Percentiles rank a stretch among this genome's conserved stretches.
These are phyloP conservation scores for Daldinia sp. DNA, from an alignment of 2,329 filamentous ascomycete genomes.

Conservation along the genomic window DNA sequence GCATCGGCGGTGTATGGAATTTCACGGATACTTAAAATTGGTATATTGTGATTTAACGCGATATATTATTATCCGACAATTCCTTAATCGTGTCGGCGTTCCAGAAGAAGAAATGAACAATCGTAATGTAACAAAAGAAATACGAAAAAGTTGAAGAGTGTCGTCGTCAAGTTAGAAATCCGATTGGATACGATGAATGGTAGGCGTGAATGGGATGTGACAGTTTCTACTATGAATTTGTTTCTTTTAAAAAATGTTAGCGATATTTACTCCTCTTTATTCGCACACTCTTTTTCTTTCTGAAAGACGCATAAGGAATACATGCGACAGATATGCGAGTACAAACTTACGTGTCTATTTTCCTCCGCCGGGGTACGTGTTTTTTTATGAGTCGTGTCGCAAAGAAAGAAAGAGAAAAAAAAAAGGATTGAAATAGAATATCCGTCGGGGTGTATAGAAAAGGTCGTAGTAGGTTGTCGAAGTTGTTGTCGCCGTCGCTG, in stretches of 20 bases:
- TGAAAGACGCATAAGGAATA: slow-evolving; percentile 4
- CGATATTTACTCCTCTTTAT: slow-evolving; percentile 29
- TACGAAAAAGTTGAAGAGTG: slow-evolving; percentile 10
- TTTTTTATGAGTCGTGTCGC: slow-evolving; percentile 26
- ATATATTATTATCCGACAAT: slow-evolving; percentile 26
- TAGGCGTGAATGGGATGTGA: slow-evolving; percentile 27
- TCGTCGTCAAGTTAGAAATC: slow-evolving; percentile 21
- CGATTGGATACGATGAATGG: slow-evolving; percentile 23
- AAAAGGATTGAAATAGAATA: slow-evolving; percentile 18
- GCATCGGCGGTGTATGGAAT: slow-evolving; percentile 41
- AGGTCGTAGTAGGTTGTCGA: slow-evolving; percentile 22
- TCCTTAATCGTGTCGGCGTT: slow-evolving; percentile 24
- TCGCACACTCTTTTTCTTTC: slow-evolving; percentile 19
- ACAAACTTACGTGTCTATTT: slow-evolving; percentile 38
- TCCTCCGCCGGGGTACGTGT: slow-evolving; percentile 18
- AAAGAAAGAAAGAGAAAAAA: slow-evolving; percentile 10
- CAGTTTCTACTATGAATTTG: slow-evolving; percentile 17
- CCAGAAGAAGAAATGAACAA: slow-evolving; percentile 10
- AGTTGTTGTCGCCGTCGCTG: slow-evolving; percentile 28
- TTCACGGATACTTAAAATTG: slow-evolving; percentile 7
- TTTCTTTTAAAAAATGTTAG: slow-evolving; percentile 31
- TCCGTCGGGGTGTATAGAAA: slow-evolving; percentile 24
- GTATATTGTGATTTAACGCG: slow-evolving; percentile 23
- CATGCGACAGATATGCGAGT: not conserved
- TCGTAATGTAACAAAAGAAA: slow-evolving; percentile 39